These are phyloP conservation scores for Hibiscus syriacus DNA, from an alignment of 345 rosid genomes.

Conservation along the genomic window DNA sequence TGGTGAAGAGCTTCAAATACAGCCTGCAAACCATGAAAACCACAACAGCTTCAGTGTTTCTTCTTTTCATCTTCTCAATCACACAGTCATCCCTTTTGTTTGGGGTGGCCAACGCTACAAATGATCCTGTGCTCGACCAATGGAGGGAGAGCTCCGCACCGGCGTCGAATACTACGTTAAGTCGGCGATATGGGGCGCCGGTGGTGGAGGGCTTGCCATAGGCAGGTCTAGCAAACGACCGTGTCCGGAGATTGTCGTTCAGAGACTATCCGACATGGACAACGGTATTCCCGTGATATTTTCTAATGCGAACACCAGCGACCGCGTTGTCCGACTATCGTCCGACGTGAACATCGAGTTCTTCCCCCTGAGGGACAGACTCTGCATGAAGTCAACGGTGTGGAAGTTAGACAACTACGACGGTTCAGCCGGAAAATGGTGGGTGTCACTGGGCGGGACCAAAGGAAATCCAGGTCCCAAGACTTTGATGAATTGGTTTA, in stretches of 20 bases:
- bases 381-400: not conserved
- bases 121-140: not conserved
- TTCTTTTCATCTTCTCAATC: not conserved
- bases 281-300: not conserved
- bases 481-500: constrained; percentile 9
- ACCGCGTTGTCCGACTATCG: not conserved
- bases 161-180: not conserved
- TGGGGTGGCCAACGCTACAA: not conserved
- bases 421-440: not conserved
- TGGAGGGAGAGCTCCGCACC: not conserved
- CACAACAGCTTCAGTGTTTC: not conserved
- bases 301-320: not conserved
- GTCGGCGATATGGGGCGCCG: not conserved
- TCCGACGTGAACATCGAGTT: not conserved
- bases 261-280: not conserved
- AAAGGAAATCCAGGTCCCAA: not conserved
- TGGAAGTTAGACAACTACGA: not conserved
- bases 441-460: not conserved
- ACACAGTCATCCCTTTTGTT: not conserved
- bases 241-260: not conserved
- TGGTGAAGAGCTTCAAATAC: not conserved
- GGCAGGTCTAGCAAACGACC: not conserved
- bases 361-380: not conserved
- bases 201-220: not conserved
- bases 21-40: not conserved